A percentile compares a stretch with the other conserved stretches of the same genome.
Evolutionary conservation across 768 basidiomycete genomes (phyloP).

Genomic region (Saitozyma sp.): DNA sequence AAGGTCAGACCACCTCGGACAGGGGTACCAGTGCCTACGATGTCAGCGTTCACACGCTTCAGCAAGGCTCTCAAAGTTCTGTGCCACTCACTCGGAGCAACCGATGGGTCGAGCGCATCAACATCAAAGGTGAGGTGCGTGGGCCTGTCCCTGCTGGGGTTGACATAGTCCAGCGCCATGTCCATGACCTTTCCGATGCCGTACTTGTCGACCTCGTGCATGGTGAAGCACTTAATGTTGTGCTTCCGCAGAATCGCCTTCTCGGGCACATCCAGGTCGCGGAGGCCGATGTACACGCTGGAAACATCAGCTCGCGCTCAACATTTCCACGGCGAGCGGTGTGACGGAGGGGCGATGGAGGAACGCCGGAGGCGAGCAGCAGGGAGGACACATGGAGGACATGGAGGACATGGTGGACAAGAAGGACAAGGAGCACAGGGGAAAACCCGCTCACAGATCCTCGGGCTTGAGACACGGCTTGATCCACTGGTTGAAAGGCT

Average conservation of each 20-base stretch:
- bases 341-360: background rate
- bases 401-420: too few relatives aligned
- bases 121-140: constrained; percentile 98
- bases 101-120: constrained; percentile 87
- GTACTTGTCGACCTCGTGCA: constrained; percentile 81
- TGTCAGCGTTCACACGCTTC: background rate
- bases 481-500: constrained; percentile 59
- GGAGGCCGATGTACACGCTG: constrained; percentile 89
- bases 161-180: constrained; percentile 93
- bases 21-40: constrained; percentile 53
- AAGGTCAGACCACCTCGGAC: constrained; percentile 95
- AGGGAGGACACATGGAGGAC: too few relatives aligned
- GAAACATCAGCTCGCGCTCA: background rate
- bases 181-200: constrained; percentile 94
- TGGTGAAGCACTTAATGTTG: constrained; percentile 79
- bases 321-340: background rate
- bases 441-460: constrained; percentile 56
- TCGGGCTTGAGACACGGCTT: constrained; percentile 68
- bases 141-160: constrained; percentile 75
- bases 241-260: constrained; percentile 80
- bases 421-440: too few relatives aligned
- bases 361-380: too few relatives aligned
- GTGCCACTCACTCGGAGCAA: constrained; percentile 71
- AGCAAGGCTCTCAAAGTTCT: background rate
- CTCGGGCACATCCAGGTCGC: constrained; percentile 87